A percentile compares a stretch with the other conserved stretches of the same genome.
Evolutionary conservation across 495 filamentous ascomycete species (phyloP).

Genomic region (Melanomma pulvis-pyrius): DNA sequence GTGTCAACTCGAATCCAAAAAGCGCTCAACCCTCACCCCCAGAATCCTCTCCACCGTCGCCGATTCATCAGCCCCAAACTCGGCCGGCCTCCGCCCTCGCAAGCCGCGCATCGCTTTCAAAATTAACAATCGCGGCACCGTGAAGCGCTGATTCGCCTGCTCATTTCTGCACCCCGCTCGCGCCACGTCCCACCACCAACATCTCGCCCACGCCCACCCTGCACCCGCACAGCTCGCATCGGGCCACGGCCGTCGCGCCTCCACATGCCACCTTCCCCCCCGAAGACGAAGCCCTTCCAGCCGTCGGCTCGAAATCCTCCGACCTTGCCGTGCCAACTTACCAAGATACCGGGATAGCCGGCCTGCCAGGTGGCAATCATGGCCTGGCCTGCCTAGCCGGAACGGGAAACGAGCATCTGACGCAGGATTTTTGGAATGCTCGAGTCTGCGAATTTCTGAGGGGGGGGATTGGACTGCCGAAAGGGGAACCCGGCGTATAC

Average conservation of each 20-base stretch:
- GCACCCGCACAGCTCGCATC: neutral
- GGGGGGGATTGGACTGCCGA: too few relatives aligned
- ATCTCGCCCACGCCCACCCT: neutral
- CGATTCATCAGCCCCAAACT: neutral
- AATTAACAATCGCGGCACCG: neutral
- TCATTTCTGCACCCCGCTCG: constrained; percentile 1
- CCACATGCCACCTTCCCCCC: too few relatives aligned
- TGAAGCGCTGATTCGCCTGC: neutral
- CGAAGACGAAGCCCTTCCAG: neutral
- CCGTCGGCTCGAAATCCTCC: constrained; percentile 2
- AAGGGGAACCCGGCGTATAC: too few relatives aligned
- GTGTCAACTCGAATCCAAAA: neutral
- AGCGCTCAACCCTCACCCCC: neutral
- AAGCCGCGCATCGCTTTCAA: neutral
- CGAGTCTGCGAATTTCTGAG: too few relatives aligned
- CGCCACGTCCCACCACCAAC: neutral
- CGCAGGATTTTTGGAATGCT: too few relatives aligned
- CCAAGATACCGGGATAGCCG: neutral
- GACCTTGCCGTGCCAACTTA: neutral
- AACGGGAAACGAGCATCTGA: neutral
- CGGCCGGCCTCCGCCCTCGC: neutral
- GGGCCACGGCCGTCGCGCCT: neutral
- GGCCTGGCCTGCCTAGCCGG: neutral
- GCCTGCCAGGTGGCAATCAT: too few relatives aligned
- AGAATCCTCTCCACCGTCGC: neutral